A percentile compares a stretch with the other conserved stretches of the same genome.
phyloP scores from a whole-genome alignment of 192 early-diverging fungal species.

The Chytriomyces hyalinus region DNA sequence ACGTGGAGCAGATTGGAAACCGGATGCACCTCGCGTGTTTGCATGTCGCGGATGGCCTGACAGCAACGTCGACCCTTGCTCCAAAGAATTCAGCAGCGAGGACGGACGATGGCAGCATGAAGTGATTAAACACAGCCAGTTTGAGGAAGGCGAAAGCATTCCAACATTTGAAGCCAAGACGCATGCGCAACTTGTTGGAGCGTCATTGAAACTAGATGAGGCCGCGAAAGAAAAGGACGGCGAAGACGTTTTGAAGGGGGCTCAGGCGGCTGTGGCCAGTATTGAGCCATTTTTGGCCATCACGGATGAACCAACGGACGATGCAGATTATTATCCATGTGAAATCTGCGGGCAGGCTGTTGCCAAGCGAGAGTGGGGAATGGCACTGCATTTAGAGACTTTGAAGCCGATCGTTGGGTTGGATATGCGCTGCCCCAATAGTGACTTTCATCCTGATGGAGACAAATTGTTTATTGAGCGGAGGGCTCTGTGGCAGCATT shows the following conservation, averaged over 20 bases:
- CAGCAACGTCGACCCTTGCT: constrained; percentile 27
- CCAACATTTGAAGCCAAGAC: constrained; percentile 32
- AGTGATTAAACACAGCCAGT: constrained; percentile 52
- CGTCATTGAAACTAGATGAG: constrained; percentile 26
- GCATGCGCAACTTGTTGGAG: background rate
- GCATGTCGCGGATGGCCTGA: constrained; percentile 35
- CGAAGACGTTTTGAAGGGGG: constrained; percentile 35
- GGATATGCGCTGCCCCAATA: constrained; percentile 54
- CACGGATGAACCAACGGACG: constrained; percentile 31
- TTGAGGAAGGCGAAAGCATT: constrained; percentile 42
- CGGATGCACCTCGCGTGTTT: constrained; percentile 31
- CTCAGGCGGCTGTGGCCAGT: constrained; percentile 10
- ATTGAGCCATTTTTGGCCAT: constrained; percentile 27
- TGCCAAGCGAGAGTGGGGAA: constrained; percentile 56
- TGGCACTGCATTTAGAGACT: constrained; percentile 60
- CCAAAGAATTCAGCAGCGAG: constrained; percentile 44
- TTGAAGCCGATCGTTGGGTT: constrained; percentile 60
- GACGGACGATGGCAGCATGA: constrained; percentile 51
- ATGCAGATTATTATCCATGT: constrained; percentile 55
- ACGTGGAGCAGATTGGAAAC: constrained; percentile 52
- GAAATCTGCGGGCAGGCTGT: constrained; percentile 58
- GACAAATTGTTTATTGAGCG: constrained; percentile 52
- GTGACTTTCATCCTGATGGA: constrained; percentile 9
- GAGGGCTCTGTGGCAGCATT: constrained; percentile 62
- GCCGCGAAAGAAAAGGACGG: constrained; percentile 45